A percentile compares a stretch with the other conserved stretches of the same genome.
Evolutionary conservation across 768 basidiomycete species (phyloP).

Genomic region (Mycena albidolilacea): DNA sequence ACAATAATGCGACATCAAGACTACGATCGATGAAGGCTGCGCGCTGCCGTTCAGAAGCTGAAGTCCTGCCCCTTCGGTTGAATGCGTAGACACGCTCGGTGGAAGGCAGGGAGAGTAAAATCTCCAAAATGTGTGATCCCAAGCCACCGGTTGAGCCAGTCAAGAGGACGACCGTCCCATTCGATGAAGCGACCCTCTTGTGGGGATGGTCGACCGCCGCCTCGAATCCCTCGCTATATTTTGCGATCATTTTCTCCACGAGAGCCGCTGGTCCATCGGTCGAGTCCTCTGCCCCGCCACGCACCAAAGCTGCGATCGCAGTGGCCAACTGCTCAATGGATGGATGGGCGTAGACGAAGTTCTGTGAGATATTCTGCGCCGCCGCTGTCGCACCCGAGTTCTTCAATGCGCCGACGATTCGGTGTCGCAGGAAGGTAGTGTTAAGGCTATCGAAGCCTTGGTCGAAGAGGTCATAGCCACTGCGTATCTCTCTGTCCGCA

Average conservation of each 20-base stretch:
- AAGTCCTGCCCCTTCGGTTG: conserved; percentile 43
- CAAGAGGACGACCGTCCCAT: conserved; percentile 48
- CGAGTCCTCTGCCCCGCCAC: conserved; percentile 18
- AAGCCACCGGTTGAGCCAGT: conserved; percentile 62
- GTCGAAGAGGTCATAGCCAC: conserved; percentile 46
- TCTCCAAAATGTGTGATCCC: conserved; percentile 53
- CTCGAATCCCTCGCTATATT: conserved; percentile 28
- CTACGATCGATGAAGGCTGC: conserved; percentile 36
- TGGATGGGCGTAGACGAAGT: conserved; percentile 62
- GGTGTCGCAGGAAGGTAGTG: conserved; percentile 55
- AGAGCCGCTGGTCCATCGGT: neutral
- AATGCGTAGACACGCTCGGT: conserved; percentile 51
- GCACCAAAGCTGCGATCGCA: conserved; percentile 42
- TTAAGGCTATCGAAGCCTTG: conserved; percentile 57
- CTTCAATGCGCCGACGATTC: conserved; percentile 52
- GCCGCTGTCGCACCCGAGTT: conserved; percentile 30
- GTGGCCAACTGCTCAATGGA: conserved; percentile 49
- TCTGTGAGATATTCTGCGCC: conserved; percentile 46
- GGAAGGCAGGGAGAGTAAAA: conserved; percentile 41
- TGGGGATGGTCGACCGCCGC: neutral
- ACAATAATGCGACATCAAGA: conserved; percentile 47
- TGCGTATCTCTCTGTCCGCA: too few species aligned
- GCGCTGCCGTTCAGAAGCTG: neutral
- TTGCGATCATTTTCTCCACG: conserved; percentile 46
- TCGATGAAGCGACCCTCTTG: neutral